Base-by-base conservation (phyloP, 169 alveolate species). In the Cryptosporidium sp. region DNA sequence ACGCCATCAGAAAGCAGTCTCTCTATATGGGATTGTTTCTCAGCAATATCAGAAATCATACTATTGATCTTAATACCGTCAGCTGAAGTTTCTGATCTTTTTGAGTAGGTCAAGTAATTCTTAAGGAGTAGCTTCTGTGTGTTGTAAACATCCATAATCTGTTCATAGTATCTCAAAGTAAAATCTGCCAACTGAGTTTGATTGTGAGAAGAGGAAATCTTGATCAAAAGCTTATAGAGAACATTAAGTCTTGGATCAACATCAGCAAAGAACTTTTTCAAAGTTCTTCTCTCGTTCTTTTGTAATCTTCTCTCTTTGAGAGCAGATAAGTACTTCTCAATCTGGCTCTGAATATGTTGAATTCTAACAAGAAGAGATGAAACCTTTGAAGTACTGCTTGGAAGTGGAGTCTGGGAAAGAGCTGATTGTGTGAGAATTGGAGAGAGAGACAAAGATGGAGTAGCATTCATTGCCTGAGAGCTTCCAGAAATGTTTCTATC, bases 11-110 rank as follows among this genome's bases (percentile, higher is more conserved):
- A 23, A 26, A 80, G 45, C 23, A 45, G 1, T 12, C n/a, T 39
- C 6, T 43, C 59, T 8, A 80, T 61, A 18, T 43, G 48, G 5
- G 73, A 43, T 23, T 41, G 80, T 4, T 65, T 59, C 10, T 37
- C 26, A 3, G 67, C 23, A 18, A 80, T 41, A 0, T 80, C 75
- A 8, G 29, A n/a, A 62, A 80, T 50, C 37, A 65, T 41, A 14
- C 51, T 12, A 23, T 45, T 80, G 29, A 80, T 80, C 62, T 65
- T 80, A 12, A 80, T 14, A 4, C 89, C 89, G 62, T 80, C 89
- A 26, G 73, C 50, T n/a, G 89, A 80, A 35, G 35, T 33, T 14
- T 80, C 89, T 21, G 69, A 31, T 48, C 89, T 80, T 37, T 48
- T 65, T n/a, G 89, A 80, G 29, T 35, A 48, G 0, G 2, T 12